Evolutionary conservation across 345 rosid species (phyloP).

Genomic region (Boechera stricta): DNA sequence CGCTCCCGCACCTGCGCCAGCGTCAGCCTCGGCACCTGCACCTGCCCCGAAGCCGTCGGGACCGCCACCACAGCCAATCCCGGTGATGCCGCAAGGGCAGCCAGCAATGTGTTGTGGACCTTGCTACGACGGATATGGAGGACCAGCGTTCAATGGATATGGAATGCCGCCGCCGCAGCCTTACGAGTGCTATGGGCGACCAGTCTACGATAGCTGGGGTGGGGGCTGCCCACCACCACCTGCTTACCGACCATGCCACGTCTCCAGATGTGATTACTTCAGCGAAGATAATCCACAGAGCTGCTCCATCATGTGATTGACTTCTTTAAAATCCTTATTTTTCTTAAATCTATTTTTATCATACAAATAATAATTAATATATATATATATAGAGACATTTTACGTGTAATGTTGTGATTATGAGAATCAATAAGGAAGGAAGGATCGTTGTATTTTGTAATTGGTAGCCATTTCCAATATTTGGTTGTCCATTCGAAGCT

Average conservation of each 20-base stretch:
- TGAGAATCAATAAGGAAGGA: conserved; percentile 32
- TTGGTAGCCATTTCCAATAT: conserved; percentile 19
- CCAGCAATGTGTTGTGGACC: conserved; percentile 43
- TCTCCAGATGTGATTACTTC: conserved; percentile 51
- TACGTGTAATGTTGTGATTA: conserved; percentile 44
- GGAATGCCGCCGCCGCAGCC: conserved; percentile 43
- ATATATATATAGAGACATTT: conserved; percentile 39
- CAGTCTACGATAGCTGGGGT: conserved; percentile 65
- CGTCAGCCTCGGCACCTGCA: background rate
- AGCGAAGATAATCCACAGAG: conserved; percentile 56
- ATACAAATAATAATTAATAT: conserved; percentile 25
- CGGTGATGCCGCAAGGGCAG: conserved; percentile 37
- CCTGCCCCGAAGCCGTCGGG: conserved; percentile 24
- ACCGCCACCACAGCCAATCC: conserved; percentile 39
- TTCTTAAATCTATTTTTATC: conserved; percentile 21
- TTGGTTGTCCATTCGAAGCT: conserved; percentile 11
- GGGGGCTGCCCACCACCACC: conserved; percentile 50
- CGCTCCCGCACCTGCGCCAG: background rate
- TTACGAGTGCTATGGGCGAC: conserved; percentile 54
- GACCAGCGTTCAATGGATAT: conserved; percentile 46
- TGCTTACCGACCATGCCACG: conserved; percentile 22
- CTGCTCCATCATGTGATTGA: conserved; percentile 62
- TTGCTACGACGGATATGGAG: conserved; percentile 35
- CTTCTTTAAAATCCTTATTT: background rate
- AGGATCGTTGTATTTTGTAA: conserved; percentile 30